These are phyloP conservation scores for Epichloe baconii DNA, from an alignment of 2,329 filamentous ascomycete species.

Conservation along the genomic window DNA sequence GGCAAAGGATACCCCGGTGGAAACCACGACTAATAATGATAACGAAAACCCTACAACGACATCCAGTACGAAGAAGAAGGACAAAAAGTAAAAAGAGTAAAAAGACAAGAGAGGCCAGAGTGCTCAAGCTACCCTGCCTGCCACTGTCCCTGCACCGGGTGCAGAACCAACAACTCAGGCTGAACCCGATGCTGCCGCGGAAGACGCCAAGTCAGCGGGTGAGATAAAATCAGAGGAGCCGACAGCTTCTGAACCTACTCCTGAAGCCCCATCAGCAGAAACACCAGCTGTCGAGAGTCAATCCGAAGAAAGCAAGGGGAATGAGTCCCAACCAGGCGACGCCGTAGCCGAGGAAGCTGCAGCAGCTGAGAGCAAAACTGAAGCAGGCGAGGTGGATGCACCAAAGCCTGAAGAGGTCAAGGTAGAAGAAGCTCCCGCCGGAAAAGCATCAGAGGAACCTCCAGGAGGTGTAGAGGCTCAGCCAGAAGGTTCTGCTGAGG, in stretches of 20 bases:
- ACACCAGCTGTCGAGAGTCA: background rate
- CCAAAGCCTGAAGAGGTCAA: background rate
- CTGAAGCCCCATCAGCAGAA: background rate
- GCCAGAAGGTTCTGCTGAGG: background rate
- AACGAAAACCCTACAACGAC: constrained; percentile 6
- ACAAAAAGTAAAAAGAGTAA: constrained; percentile 12
- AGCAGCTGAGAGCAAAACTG: background rate
- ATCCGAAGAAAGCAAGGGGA: background rate
- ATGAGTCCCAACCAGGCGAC: background rate
- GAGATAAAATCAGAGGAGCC: background rate
- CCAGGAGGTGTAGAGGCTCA: background rate
- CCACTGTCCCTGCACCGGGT: background rate
- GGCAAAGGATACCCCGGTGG: constrained; percentile 4
- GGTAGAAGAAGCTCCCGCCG: background rate
- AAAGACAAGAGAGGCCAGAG: constrained; percentile 10
- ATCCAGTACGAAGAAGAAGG: constrained; percentile 12
- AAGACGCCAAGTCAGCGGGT: background rate
- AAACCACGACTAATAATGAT: constrained; percentile 9
- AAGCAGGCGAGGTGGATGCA: background rate
- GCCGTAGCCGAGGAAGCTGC: background rate
- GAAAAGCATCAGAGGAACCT: background rate
- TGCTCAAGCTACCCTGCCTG: background rate
- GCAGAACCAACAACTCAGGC: constrained; percentile 2
- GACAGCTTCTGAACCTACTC: background rate
- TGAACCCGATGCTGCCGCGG: constrained; percentile 6